Base-by-base conservation (phyloP, 768 basidiomycete species). In the Serendipita sp. region DNA sequence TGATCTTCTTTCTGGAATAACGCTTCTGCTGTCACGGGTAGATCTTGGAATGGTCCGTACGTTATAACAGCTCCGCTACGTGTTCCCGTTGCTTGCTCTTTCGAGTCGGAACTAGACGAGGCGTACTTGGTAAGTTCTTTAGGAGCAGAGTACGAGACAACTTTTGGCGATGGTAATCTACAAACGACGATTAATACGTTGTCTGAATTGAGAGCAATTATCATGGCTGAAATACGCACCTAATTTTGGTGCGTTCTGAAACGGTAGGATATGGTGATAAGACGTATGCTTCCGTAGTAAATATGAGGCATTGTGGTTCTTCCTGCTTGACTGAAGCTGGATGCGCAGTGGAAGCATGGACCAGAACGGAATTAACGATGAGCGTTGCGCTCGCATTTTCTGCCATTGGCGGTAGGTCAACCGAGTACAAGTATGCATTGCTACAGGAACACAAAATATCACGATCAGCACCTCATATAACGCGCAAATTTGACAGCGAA, bases 171-270 rank as follows among this genome's bases (percentile, higher is more conserved):
- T 3, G 85, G 80, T n/a, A 88, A 76, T 72, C 92, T 94, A 67
- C 1, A 5, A 28, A 46, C 8, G 32, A 44, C 38, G 16, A 35
- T 18, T 51, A 16, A 45, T 3, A 5, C 16, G 1, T 64, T 47
- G 11, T 3, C 62, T 48, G 46, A 35, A 38, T 35, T 60, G 46
- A 44, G 32, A 66, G 16, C 15, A 45, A 62, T 13, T 44, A 4
- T 5, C 15, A 51, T 63, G 52, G 54, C 44, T 63, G 65, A 64
- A 47, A 38, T n/a, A 76, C 85, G 52, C 69, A 93, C 93, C 84
- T 84, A 68, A 96, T 74, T 78, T 95, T 96, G 18, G 89, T 87
- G 52, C 91, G 82, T 73, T 95, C 91, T 23, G 89, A 83, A 51
- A 80, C 74, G 28, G 91, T 91, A 36, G 76, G 72, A 72, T 96